Evolutionary conservation across 164 flowering plant species (phyloP).

Genomic region (Vitis riparia): DNA sequence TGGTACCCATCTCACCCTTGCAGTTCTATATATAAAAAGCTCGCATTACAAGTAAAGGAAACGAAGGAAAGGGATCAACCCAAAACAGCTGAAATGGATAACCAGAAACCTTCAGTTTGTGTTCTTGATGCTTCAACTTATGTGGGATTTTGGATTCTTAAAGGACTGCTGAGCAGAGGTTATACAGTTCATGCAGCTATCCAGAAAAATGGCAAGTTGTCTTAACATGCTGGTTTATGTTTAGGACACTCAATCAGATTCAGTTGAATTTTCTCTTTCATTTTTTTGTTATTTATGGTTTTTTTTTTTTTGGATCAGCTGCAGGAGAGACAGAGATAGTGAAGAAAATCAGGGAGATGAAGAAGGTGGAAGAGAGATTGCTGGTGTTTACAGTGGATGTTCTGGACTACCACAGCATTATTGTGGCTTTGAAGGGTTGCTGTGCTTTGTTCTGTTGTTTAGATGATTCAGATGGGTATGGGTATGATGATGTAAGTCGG

Average conservation of each 20-base stretch:
- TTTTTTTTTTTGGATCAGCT: constrained; percentile 2
- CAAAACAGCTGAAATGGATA: constrained; percentile 11
- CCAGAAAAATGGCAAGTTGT: constrained; percentile 33
- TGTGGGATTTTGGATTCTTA: constrained; percentile 59
- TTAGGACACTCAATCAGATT: too few relatives aligned
- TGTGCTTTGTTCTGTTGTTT: constrained; percentile 58
- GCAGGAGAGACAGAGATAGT: constrained; percentile 41
- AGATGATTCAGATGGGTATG: constrained; percentile 46
- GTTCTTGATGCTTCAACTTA: constrained; percentile 69
- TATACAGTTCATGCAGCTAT: constrained; percentile 69
- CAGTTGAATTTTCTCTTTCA: neutral
- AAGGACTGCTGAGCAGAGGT: constrained; percentile 48
- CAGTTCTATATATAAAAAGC: neutral
- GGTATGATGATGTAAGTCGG: constrained; percentile 38
- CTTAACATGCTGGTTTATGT: neutral
- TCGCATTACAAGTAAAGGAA: neutral
- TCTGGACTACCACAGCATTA: constrained; percentile 63
- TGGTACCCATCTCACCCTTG: neutral
- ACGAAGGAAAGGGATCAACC: constrained; percentile 11
- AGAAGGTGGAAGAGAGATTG: constrained; percentile 37
- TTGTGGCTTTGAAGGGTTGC: constrained; percentile 53
- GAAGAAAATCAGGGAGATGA: constrained; percentile 44
- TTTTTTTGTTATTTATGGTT: neutral
- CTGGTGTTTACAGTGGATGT: constrained; percentile 46
- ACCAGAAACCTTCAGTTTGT: constrained; percentile 34